Percentiles rank a stretch among this genome's conserved stretches.
Conservation (phyloP, 1,284 basidiomycete genomes). For the Amylostereum areolatum region DNA sequence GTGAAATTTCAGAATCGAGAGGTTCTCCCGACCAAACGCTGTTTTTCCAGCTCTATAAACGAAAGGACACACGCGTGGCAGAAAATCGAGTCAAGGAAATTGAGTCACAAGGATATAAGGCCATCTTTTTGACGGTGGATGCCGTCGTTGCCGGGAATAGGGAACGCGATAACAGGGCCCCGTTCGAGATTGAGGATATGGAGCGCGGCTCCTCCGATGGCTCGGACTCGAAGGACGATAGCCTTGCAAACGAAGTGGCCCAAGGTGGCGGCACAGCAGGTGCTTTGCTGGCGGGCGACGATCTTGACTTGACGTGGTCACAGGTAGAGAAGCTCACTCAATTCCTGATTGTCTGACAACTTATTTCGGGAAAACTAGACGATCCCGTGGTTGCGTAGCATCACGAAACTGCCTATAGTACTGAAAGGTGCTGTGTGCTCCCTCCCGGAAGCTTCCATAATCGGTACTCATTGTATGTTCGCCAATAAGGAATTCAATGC, state of each 20-base stretch:
- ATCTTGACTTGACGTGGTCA: slow-evolving; percentile 70
- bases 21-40: slow-evolving; percentile 59
- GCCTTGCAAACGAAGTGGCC: slow-evolving; percentile 22
- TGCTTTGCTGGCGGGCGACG: slow-evolving; percentile 54
- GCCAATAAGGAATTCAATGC: slow-evolving; percentile 57
- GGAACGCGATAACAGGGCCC: slow-evolving; percentile 70
- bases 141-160: slow-evolving; percentile 83
- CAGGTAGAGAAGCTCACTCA: slow-evolving; percentile 30
- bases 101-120: slow-evolving; percentile 70
- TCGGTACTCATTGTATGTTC: slow-evolving; percentile 1
- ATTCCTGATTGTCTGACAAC: background rate
- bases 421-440: slow-evolving; percentile 56
- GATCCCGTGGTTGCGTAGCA: slow-evolving; percentile 71
- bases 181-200: slow-evolving; percentile 56
- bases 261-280: slow-evolving; percentile 51
- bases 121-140: slow-evolving; percentile 90
- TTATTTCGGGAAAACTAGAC: slow-evolving; percentile 33
- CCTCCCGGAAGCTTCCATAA: slow-evolving; percentile 3
- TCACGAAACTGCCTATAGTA: slow-evolving; percentile 77
- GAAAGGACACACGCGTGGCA: slow-evolving; percentile 64
- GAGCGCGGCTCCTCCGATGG: slow-evolving; percentile 33
- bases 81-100: slow-evolving; percentile 70
- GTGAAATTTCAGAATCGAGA: slow-evolving; percentile 60
- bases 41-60: slow-evolving; percentile 88
- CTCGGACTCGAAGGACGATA: slow-evolving; percentile 27